Conservation (phyloP, 352 stramenopile species). For the Globisporangium megalacanthum region DNA sequence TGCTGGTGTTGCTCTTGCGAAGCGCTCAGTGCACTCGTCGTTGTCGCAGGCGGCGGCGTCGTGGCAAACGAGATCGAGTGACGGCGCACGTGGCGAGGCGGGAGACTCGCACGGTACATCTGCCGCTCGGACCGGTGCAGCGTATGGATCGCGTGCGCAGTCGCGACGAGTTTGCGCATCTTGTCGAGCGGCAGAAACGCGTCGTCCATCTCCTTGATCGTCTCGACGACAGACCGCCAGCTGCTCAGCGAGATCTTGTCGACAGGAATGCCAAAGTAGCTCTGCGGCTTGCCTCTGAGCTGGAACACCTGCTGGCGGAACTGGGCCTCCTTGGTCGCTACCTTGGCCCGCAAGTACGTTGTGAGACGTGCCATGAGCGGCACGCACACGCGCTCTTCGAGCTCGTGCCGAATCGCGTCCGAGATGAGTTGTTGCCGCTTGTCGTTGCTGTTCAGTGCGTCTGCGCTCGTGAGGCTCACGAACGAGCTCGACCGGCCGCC, state of each 20-base stretch:
- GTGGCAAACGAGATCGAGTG: constrained; percentile 31
- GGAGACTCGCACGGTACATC: constrained; percentile 30
- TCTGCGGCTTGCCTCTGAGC: constrained; percentile 68
- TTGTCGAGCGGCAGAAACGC: constrained; percentile 79
- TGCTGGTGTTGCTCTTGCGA: background rate
- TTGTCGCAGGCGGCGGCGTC: constrained; percentile 2
- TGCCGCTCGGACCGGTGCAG: constrained; percentile 59
- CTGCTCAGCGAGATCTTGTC: constrained; percentile 75
- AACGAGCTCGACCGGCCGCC: constrained; percentile 56
- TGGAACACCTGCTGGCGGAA: constrained; percentile 61
- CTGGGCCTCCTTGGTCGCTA: constrained; percentile 68
- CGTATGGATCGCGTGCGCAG: constrained; percentile 67
- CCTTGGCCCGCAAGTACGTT: constrained; percentile 35
- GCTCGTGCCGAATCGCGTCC: constrained; percentile 76
- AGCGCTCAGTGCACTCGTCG: constrained; percentile 1
- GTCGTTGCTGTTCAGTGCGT: constrained; percentile 64
- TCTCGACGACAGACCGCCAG: constrained; percentile 66
- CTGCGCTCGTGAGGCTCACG: constrained; percentile 51
- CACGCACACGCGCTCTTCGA: constrained; percentile 79
- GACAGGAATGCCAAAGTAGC: constrained; percentile 75
- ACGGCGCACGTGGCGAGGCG: constrained; percentile 24
- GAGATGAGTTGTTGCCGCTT: constrained; percentile 73
- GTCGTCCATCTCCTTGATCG: constrained; percentile 79
- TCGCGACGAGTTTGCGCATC: constrained; percentile 73
- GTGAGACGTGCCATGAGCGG: constrained; percentile 61